Evolutionary conservation across 2,329 filamentous ascomycete genomes (phyloP), one percentile per base, ranked within the genome.

Genomic region (Colletotrichum phormii): DNA sequence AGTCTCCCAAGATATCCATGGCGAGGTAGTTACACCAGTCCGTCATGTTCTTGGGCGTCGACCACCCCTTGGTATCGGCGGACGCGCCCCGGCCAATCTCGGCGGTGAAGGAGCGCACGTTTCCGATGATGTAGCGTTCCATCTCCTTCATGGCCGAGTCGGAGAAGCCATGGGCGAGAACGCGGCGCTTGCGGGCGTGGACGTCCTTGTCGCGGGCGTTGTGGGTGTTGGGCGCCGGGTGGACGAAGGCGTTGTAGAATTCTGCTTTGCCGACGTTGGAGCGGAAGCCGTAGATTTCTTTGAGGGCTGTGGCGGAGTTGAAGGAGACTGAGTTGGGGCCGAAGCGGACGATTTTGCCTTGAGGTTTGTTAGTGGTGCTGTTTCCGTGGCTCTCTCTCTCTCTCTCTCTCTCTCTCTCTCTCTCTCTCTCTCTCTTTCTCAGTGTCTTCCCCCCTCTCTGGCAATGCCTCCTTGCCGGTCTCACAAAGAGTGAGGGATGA

Each of bases 261-360:
- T 91, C 87, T 53, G 91, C 88, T 83, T 94, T 94, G 81, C 87
- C 84, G 35, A 92, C 89, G 73, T 91, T 91, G 79, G 89, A 81
- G 61, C 86, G 85, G 84, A 91, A 90, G 75, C 90, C 89, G 81
- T 92, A 91, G 74, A 93, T 92, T 22, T 90, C 88, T 79, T 90
- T 90, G 71, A 94, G 84, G 0, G 93, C 92, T 8, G 88, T 87
- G 73, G 88, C 89, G 67, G 90, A 92, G 86, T 97, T 96, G 84
- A 97, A 90, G 1, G 92, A 94, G 54, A 97, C 84, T 73, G 89
- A 90, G 81, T 95, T 94, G 57, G 94, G 94, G 0, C 93, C 93
- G 75, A 93, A 94, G 33, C 94, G 93, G n/a, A 96, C 92, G 63
- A 91, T 81, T n/a, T 86, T 84, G 76, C 90, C 89, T 90, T 58